phyloP scores from a whole-genome alignment of 1,284 basidiomycete species.

The Uromyces viciae-fabae region DNA sequence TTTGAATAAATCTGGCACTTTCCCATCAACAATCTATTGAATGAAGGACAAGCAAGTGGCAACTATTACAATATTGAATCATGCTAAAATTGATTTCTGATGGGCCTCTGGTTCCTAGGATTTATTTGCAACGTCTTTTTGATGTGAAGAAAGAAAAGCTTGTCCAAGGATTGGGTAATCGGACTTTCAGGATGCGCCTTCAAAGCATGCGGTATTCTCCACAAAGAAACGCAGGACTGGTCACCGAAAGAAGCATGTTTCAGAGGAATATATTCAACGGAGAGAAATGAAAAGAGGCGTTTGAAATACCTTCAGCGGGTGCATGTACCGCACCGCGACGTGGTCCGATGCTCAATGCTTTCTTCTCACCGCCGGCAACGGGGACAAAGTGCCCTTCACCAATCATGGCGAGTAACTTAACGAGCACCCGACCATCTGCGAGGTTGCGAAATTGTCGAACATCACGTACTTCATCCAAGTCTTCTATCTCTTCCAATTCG shows the following conservation, averaged over 20 bases:
- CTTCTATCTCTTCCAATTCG: conserved; percentile 26
- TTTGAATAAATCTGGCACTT: no score
- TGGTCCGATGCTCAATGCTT: conserved; percentile 25
- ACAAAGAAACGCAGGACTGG: conserved; percentile 24
- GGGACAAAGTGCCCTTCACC: conserved; percentile 39
- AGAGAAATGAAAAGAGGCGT: neutral
- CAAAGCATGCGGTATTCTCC: conserved; percentile 18
- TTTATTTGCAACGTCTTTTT: no score
- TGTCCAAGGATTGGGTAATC: no score
- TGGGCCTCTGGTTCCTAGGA: no score
- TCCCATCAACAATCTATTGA: no score
- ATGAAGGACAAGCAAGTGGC: no score
- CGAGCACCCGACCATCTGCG: neutral
- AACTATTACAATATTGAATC: no score
- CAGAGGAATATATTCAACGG: neutral
- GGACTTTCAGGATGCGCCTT: neutral
- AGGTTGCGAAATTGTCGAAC: conserved; percentile 11
- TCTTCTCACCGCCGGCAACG: conserved; percentile 26
- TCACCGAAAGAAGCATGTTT: neutral
- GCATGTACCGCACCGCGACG: conserved; percentile 38
- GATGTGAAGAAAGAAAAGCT: no score
- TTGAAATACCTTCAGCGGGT: conserved; percentile 22
- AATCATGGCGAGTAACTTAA: conserved; percentile 25
- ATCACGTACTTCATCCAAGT: conserved; percentile 14
- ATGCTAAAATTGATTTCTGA: no score